phyloP scores from a whole-genome alignment of 192 early-diverging fungal genomes.

The Spinellus fusiger region DNA sequence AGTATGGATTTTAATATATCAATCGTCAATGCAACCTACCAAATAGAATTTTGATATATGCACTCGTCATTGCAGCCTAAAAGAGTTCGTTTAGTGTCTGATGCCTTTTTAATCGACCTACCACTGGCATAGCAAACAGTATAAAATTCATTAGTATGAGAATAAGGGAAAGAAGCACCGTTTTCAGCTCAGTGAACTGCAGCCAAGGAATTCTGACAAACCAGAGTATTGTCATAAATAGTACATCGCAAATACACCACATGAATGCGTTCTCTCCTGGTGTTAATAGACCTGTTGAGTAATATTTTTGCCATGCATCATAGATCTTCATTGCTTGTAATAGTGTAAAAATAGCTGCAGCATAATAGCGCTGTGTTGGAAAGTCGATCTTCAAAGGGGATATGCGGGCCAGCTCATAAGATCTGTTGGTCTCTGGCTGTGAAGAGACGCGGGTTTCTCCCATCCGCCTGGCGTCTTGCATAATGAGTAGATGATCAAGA shows the following conservation, averaged over 20 bases:
- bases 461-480: not conserved
- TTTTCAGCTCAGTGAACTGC: constrained; percentile 30
- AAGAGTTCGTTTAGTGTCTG: not conserved
- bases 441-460: not conserved
- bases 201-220: constrained; percentile 44
- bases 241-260: constrained; percentile 34
- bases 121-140: constrained; percentile 23
- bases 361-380: constrained; percentile 37
- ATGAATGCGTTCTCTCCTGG: constrained; percentile 26
- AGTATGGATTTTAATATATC: no score
- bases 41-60: not conserved
- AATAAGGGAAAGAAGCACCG: constrained; percentile 9
- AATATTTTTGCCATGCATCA: constrained; percentile 30
- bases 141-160: constrained; percentile 2
- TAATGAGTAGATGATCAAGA: not conserved
- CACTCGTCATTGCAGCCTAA: constrained; percentile 5
- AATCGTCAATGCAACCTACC: constrained; percentile 4
- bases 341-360: constrained; percentile 31
- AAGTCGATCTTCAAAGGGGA: constrained; percentile 20
- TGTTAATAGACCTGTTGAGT: constrained; percentile 24
- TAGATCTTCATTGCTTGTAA: constrained; percentile 35
- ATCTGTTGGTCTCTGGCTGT: not conserved
- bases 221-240: constrained; percentile 31
- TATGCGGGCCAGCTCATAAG: constrained; percentile 21
- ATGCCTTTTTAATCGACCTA: not conserved